Conservation (phyloP, 208 protist species). For the Strigomonas culicis region DNA sequence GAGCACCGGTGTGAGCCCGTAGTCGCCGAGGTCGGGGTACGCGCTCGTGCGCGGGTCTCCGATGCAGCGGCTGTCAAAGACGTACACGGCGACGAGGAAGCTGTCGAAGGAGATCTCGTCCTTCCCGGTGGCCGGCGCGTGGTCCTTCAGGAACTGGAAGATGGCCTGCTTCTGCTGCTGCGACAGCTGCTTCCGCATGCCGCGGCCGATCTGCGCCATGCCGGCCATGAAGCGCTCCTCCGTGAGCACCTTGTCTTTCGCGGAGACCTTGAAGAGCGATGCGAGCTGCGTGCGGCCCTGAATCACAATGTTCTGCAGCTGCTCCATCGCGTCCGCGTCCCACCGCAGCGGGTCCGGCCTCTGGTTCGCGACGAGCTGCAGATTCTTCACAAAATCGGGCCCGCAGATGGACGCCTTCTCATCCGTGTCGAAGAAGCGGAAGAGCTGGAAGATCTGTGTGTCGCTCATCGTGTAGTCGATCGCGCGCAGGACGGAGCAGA, state of each 20-base stretch:
- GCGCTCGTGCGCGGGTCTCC: slow-evolving; percentile 8
- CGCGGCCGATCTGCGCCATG: slow-evolving; percentile 61
- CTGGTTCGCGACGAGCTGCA: slow-evolving; percentile 37
- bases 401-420: slow-evolving; percentile 63
- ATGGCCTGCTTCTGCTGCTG: slow-evolving; percentile 72
- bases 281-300: slow-evolving; percentile 72
- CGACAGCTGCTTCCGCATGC: slow-evolving; percentile 79
- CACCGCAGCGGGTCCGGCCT: slow-evolving; percentile 67
- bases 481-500: slow-evolving; percentile 79
- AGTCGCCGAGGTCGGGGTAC: slow-evolving; percentile 32
- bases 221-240: slow-evolving; percentile 65
- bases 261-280: slow-evolving; percentile 57
- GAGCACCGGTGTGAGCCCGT: slow-evolving; percentile 39
- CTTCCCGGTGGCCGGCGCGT: slow-evolving; percentile 21
- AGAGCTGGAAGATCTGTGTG: slow-evolving; percentile 80
- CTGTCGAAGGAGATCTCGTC: slow-evolving; percentile 58
- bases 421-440: slow-evolving; percentile 61
- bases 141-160: slow-evolving; percentile 58
- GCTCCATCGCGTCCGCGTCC: slow-evolving; percentile 83
- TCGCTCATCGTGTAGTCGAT: slow-evolving; percentile 87
- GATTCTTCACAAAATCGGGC: slow-evolving; percentile 59
- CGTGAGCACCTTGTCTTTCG: slow-evolving; percentile 48
- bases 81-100: slow-evolving; percentile 63
- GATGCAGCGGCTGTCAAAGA: slow-evolving; percentile 54
- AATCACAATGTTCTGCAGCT: slow-evolving; percentile 84